Percentiles rank a stretch among this genome's conserved stretches.
Conservation (phyloP, 148 eudicot genomes). For the Nepenthes mirabilis region DNA sequence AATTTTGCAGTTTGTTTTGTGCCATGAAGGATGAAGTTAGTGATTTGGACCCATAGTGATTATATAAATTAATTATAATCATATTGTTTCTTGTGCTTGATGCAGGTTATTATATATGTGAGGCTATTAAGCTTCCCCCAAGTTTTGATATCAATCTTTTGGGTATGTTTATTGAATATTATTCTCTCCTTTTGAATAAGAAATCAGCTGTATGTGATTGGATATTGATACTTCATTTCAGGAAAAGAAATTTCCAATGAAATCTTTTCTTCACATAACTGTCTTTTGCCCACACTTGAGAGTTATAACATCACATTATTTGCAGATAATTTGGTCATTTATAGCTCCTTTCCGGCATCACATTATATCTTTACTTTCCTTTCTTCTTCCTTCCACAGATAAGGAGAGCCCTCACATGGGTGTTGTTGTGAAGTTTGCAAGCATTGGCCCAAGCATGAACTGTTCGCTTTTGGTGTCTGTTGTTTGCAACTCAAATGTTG, state of each 20-base stretch:
- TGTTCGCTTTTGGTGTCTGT: slow-evolving; percentile 83
- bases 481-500: slow-evolving; percentile 43
- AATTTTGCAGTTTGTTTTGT: too few species aligned
- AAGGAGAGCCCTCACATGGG: slow-evolving; percentile 54
- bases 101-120: slow-evolving; percentile 63
- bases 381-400: slow-evolving; percentile 32
- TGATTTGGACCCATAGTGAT: too few species aligned
- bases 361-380: not conserved
- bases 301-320: too few species aligned
- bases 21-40: too few species aligned
- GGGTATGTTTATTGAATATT: slow-evolving; percentile 29
- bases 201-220: not conserved
- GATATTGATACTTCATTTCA: not conserved
- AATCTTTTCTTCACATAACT: too few species aligned
- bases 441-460: slow-evolving; percentile 22
- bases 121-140: slow-evolving; percentile 32
- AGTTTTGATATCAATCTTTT: slow-evolving; percentile 39
- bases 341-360: too few species aligned
- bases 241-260: not conserved
- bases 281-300: too few species aligned
- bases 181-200: not conserved
- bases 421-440: slow-evolving; percentile 48
- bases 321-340: too few species aligned
- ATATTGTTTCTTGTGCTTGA: not conserved
- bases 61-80: too few species aligned